Evolutionary conservation across 2,329 filamentous ascomycete species (phyloP), one percentile per base, ranked within the genome.

Genomic region (Sclerotinia glacialis): DNA sequence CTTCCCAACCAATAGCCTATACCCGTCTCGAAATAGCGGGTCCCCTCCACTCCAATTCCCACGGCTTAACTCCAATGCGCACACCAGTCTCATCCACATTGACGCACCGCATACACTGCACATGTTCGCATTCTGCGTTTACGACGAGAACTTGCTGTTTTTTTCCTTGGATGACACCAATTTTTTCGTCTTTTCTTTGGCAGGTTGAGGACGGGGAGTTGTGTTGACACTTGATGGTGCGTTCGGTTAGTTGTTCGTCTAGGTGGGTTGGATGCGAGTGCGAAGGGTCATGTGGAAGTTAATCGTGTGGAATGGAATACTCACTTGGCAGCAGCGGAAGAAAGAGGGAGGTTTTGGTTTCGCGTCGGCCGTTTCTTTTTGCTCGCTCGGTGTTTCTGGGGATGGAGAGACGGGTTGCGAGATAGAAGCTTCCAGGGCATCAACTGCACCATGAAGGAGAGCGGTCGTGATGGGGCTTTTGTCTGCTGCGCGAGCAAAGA

Each of bases 301-400:
- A 21, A 28, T 18, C 14, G 3, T 16, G 12, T 7, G 34, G 8
- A 16, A 21, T 31, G 3, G 14, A 21, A 8, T 11, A 61, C 28
- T 40, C 3, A 49, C 58, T 5, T 61, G 58, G 14, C 58, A 61
- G 49, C 58, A 61, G 28, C 58, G 58, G 58, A 61, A 61, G 28
- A 61, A 49, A 61, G 28, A 12, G 18, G n/a, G 28, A 2, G 14
- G 3, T 12, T 6, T 6, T 47, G 14, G 5, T 8, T 61, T 26
- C 0, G 31, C 4, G 12, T 26, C 8, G 8, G 18, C 3, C 1
- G 9, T 26, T 23, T 49, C 28, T 18, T 26, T 26, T 21, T 61
- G 21, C 0, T 23, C 14, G 14, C 11, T 21, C 5, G n/a, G 9
- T 2, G 0, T 3, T 40, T 14, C 44, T 18, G 31, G 6, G 5